Evolutionary conservation across 1,139 yeast genomes (phyloP), one percentile per base, ranked within the genome.

Genomic region (Kurtzmaniella quercitrusa): DNA sequence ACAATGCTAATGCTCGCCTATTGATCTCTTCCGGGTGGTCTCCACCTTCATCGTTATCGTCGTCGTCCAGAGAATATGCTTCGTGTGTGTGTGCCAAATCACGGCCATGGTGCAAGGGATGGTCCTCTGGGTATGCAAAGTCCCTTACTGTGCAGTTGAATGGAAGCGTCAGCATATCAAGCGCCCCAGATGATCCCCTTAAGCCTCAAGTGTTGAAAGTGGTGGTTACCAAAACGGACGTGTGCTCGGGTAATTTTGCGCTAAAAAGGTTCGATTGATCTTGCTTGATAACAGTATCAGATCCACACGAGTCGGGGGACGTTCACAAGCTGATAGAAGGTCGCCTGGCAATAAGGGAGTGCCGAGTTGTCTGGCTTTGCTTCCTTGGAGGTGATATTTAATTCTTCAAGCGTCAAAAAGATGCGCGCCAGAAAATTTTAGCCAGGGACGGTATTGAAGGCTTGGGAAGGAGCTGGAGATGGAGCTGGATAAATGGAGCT

Each of bases 1-100:
- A 93, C 43, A 94, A 62, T 1, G 98, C 98, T 21, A 91, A 67
- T 1, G 96, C 96, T 47, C 79, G 74, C 41, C 70, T 65, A 50
- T 72, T 72, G 42, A 73, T 72, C 44, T 70, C 77, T 43, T 68
- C 73, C 15, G 62, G 40, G 18, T 43, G 46, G 36, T 46, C 52
- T 51, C 52, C 61, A 14, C 57, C 59, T 25, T 46, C 41, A 24
- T 45, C 48, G 23, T 46, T 48, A 11, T 47, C 42, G 31, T 41
- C 36, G 29, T 41, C 37, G 34, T 37, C 44, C 18, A 33, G 23
- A 38, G 37, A 2, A 7, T 16, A 18, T 21, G 39, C 45, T 40
- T 34, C 44, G 16, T 29, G 38, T 18, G 19, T 24, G 23, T 12
- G 31, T n/a, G 17, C 21, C 37, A 43, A n/a, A 37, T 49, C 40